Conservation (phyloP, 176 grass and related monocot species). For the Ensete glaucum region DNA sequence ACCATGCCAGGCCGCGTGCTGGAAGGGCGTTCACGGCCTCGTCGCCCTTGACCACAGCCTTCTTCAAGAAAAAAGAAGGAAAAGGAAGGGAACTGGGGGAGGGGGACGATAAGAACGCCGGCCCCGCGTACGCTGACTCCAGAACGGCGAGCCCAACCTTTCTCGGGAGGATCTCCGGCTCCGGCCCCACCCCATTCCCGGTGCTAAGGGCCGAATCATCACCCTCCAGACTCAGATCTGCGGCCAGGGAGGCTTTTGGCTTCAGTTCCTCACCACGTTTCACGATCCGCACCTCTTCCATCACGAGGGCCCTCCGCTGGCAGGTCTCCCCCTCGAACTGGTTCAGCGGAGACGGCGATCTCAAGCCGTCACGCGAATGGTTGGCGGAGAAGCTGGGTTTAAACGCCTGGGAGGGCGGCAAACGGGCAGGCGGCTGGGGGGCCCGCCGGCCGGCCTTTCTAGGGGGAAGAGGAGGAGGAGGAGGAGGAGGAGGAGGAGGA, state of each 20-base stretch:
- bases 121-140: slow-evolving; percentile 1
- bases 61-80: not conserved
- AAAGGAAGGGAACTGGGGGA: not conserved
- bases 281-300: not conserved
- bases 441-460: not conserved
- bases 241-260: not conserved
- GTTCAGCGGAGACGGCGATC: not conserved
- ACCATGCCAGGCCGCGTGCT: too few species aligned
- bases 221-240: not conserved
- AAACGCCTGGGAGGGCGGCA: not conserved
- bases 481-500: not conserved
- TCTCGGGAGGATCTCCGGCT: not conserved
- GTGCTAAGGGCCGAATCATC: not conserved
- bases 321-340: not conserved
- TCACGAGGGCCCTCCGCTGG: not conserved
- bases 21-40: too few species aligned
- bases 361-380: not conserved
- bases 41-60: not conserved
- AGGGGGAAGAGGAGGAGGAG: not conserved
- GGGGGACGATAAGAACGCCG: not conserved
- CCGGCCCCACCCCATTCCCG: not conserved
- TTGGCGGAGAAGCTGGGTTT: not conserved
- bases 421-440: not conserved
- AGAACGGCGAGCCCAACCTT: not conserved
- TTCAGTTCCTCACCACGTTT: slow-evolving; percentile 2